Evolutionary conservation across 768 basidiomycete species (phyloP).

Genomic region (Tricholomella constricta): DNA sequence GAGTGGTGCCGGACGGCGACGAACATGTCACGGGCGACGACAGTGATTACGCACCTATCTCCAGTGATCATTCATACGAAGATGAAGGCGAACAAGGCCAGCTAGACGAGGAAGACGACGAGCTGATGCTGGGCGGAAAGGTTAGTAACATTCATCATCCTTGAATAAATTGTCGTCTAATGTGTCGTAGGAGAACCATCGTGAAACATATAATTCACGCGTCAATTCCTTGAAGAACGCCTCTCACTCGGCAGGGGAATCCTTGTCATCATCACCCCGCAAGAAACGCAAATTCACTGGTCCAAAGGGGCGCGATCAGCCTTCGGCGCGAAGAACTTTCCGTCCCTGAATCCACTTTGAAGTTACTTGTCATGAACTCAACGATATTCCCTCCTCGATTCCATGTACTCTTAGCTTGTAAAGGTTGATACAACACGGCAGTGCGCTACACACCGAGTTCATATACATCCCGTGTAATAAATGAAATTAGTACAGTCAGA

Average conservation of each 20-base stretch:
- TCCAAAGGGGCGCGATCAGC: slow-evolving; percentile 8
- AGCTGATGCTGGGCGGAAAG: slow-evolving; percentile 62
- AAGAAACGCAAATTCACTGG: slow-evolving; percentile 36
- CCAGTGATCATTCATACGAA: slow-evolving; percentile 14
- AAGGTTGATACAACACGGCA: slow-evolving; percentile 12
- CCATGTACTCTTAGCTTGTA: slow-evolving; percentile 10
- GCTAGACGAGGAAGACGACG: slow-evolving; percentile 54
- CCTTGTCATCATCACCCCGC: slow-evolving; percentile 25
- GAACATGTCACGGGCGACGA: slow-evolving; percentile 10
- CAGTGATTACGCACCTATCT: slow-evolving; percentile 1
- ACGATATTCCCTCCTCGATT: neutral
- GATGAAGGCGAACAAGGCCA: slow-evolving; percentile 34
- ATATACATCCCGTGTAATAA: slow-evolving; percentile 12
- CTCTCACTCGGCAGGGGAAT: slow-evolving; percentile 14
- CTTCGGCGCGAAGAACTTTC: slow-evolving; percentile 10
- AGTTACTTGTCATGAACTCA: neutral
- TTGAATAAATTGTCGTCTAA: neutral
- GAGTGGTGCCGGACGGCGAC: slow-evolving; percentile 5
- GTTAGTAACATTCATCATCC: slow-evolving; percentile 30
- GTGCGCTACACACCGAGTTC: slow-evolving; percentile 6
- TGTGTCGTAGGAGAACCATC: slow-evolving; percentile 38
- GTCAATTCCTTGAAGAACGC: slow-evolving; percentile 11
- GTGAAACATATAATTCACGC: slow-evolving; percentile 34
- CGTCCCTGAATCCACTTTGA: neutral
- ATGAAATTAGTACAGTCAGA: slow-evolving; percentile 12